Evolutionary conservation across 2,329 filamentous ascomycete genomes (phyloP).

Genomic region (Hansfordia pulvinata): DNA sequence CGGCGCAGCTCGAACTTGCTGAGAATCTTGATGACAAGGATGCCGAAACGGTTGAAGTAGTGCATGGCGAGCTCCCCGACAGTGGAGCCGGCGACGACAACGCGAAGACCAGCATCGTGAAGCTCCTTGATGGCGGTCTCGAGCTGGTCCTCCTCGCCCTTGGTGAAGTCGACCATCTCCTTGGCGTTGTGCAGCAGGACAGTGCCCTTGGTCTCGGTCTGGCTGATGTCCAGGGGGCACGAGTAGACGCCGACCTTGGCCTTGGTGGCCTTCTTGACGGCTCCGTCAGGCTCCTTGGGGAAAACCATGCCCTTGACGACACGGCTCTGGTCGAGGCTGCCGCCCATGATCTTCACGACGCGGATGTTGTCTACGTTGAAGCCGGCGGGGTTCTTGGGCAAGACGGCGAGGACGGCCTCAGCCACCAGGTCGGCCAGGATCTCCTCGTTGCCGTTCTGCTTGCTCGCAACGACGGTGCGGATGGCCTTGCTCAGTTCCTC

Average conservation of each 20-base stretch:
- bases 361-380: conserved; percentile 99
- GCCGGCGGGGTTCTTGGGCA: conserved; percentile 88
- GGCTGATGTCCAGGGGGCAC: conserved; percentile 86
- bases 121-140: conserved; percentile 90
- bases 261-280: conserved; percentile 77
- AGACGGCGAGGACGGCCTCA: conserved; percentile 70
- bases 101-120: conserved; percentile 82
- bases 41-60: conserved; percentile 95
- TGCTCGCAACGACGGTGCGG: conserved; percentile 87
- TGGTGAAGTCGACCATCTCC: conserved; percentile 98
- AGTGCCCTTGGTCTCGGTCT: conserved; percentile 98
- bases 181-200: conserved; percentile 93
- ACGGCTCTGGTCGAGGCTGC: conserved; percentile 81
- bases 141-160: conserved; percentile 86
- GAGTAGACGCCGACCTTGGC: conserved; percentile 96
- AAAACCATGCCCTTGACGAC: conserved; percentile 99
- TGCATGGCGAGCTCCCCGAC: conserved; percentile 92
- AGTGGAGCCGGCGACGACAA: conserved; percentile 84
- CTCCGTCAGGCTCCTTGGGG: conserved; percentile 83
- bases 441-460: conserved; percentile 90
- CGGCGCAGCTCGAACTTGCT: conserved; percentile 96
- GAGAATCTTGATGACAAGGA: conserved; percentile 90
- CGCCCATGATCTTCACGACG: conserved; percentile 99
- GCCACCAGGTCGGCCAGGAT: conserved; percentile 77
- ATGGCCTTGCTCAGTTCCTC: conserved; percentile 89